Conservation (phyloP, 108 stramenopile genomes). For the Cylindrotheca fusiformis region DNA sequence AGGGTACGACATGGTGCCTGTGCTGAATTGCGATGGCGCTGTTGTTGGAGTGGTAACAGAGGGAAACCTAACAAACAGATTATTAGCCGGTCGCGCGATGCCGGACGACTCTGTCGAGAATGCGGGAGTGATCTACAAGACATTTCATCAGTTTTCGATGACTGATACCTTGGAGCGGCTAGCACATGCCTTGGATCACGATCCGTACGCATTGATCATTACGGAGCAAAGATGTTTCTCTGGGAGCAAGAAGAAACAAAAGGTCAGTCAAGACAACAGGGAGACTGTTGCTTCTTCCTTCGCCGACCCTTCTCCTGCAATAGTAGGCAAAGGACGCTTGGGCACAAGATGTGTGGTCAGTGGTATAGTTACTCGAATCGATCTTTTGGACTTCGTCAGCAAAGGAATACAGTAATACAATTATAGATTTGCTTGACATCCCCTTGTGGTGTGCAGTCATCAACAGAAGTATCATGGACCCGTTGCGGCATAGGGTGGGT, state of each 20-base stretch:
- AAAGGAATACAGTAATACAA: conserved; percentile 5
- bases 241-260: conserved; percentile 3
- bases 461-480: too few relatives aligned
- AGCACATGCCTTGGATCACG: conserved; percentile 84
- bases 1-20: conserved; percentile 95
- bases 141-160: conserved; percentile 77
- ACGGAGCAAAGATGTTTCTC: conserved; percentile 81
- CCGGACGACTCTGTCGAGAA: conserved; percentile 72
- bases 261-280: not conserved
- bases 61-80: conserved; percentile 81
- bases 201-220: conserved; percentile 88
- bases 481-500: too few relatives aligned
- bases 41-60: conserved; percentile 94
- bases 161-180: conserved; percentile 74
- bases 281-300: not conserved
- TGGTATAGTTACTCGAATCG: conserved; percentile 77
- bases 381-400: conserved; percentile 59
- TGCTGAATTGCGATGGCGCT: conserved; percentile 66
- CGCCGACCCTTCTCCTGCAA: conserved; percentile 23
- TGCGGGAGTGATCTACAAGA: conserved; percentile 86
- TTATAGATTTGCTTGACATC: not conserved
- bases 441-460: too few relatives aligned
- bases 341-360: conserved; percentile 62
- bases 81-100: conserved; percentile 65
- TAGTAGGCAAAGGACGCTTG: conserved; percentile 29